Evolutionary conservation across 2,329 filamentous ascomycete species (phyloP).

Genomic region (Pseudogymnoascus sp.): DNA sequence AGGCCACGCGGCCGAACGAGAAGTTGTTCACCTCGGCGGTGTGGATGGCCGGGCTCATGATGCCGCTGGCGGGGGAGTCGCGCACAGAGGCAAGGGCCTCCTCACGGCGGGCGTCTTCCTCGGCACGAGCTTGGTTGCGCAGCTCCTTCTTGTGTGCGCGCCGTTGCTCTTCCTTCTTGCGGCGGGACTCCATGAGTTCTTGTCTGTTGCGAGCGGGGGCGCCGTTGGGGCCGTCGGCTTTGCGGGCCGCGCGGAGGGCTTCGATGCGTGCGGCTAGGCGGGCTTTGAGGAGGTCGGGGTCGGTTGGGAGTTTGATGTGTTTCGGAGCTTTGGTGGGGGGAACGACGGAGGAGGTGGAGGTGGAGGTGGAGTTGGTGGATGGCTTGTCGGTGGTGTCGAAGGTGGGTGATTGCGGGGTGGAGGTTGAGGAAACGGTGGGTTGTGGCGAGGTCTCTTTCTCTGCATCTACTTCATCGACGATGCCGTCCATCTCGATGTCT

Average conservation of each 20-base stretch:
- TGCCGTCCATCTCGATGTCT: conserved; percentile 39
- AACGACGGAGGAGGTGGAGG: conserved; percentile 61
- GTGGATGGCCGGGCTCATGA: conserved; percentile 48
- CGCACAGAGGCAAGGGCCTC: conserved; percentile 52
- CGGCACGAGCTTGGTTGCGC: conserved; percentile 66
- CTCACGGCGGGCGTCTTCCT: conserved; percentile 63
- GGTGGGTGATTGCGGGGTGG: conserved; percentile 49
- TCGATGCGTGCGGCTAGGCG: conserved; percentile 79
- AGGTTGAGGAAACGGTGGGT: conserved; percentile 33
- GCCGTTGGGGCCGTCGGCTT: conserved; percentile 77
- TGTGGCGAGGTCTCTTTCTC: conserved; percentile 26
- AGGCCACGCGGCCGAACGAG: conserved; percentile 85
- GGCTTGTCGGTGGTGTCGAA: conserved; percentile 46
- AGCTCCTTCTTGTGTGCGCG: conserved; percentile 85
- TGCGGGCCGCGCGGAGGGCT: conserved; percentile 73
- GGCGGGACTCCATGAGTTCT: conserved; percentile 82
- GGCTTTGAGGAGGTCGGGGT: conserved; percentile 67
- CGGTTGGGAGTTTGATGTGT: conserved; percentile 58
- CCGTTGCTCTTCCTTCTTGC: conserved; percentile 78
- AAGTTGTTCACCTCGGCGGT: conserved; percentile 59
- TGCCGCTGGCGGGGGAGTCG: conserved; percentile 47
- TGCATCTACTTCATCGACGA: conserved; percentile 41
- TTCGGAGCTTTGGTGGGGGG: conserved; percentile 55
- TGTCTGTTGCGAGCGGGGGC: conserved; percentile 77
- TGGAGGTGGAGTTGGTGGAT: conserved; percentile 47